Evolutionary conservation across 2,329 filamentous ascomycete genomes (phyloP).

Genomic region (Verticillium tricorpus): DNA sequence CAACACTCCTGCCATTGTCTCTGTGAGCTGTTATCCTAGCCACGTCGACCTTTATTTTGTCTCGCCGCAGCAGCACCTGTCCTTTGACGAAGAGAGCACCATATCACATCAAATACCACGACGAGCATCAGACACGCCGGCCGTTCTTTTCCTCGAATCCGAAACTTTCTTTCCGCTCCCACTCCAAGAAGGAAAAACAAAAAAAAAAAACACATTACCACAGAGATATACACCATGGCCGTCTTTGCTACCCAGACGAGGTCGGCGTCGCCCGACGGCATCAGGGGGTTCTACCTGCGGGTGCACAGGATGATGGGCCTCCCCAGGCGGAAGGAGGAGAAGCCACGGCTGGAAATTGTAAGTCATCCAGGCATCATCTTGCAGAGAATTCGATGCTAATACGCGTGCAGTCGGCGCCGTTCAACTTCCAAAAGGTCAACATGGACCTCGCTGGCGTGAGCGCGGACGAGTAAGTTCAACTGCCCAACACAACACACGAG

Average conservation of each 20-base stretch:
- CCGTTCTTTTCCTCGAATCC: too few relatives aligned
- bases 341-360: slow-evolving; percentile 42
- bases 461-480: slow-evolving; percentile 50
- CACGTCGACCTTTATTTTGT: too few relatives aligned
- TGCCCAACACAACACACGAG: background rate
- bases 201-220: background rate
- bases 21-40: background rate
- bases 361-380: slow-evolving; percentile 13
- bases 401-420: slow-evolving; percentile 48
- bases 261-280: slow-evolving; percentile 28
- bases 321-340: slow-evolving; percentile 36
- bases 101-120: too few relatives aligned
- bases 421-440: slow-evolving; percentile 53
- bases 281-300: slow-evolving; percentile 39
- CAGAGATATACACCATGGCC: background rate
- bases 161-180: background rate
- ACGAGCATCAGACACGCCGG: too few relatives aligned
- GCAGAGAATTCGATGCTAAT: background rate
- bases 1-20: background rate
- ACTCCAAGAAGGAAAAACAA: too few relatives aligned
- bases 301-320: slow-evolving; percentile 37
- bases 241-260: background rate
- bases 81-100: too few relatives aligned
- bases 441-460: slow-evolving; percentile 50
- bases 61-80: too few relatives aligned